phyloP scores from a whole-genome alignment of 75 land plant genomes.

The Cunninghamia lanceolata region DNA sequence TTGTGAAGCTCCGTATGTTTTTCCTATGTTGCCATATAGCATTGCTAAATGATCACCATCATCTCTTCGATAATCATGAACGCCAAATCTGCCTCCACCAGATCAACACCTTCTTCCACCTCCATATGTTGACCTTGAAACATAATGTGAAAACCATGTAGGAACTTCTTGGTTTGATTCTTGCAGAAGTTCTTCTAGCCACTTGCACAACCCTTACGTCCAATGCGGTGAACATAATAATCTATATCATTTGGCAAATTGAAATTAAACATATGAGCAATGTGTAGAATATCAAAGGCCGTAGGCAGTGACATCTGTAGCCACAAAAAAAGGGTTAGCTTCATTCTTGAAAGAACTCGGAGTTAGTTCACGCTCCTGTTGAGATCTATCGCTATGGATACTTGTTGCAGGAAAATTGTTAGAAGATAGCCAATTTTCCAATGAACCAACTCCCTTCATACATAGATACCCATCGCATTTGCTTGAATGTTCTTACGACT shows the following conservation, averaged over 20 bases:
- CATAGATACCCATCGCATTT: too few species aligned
- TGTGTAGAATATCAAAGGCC: conserved; percentile 92
- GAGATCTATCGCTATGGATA: too few species aligned
- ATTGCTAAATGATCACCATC: conserved; percentile 9
- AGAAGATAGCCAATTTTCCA: too few species aligned
- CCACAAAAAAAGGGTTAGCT: conserved; percentile 75
- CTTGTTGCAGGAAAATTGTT: too few species aligned
- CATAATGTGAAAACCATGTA: conserved; percentile 66
- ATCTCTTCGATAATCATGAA: conserved; percentile 70
- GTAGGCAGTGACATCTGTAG: conserved; percentile 91
- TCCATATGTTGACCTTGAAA: conserved; percentile 41
- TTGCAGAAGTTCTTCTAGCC: conserved; percentile 74
- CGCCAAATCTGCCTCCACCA: conserved; percentile 79
- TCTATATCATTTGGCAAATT: conserved; percentile 89
- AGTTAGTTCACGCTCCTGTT: conserved; percentile 85
- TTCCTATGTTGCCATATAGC: conserved; percentile 16
- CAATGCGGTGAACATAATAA: conserved; percentile 91
- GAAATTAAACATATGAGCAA: conserved; percentile 86
- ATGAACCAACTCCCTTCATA: too few species aligned
- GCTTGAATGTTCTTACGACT: too few species aligned
- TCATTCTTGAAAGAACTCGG: conserved; percentile 78
- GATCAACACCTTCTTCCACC: conserved; percentile 43
- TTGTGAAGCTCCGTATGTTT: too few species aligned
- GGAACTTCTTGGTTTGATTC: conserved; percentile 90
- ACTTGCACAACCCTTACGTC: conserved; percentile 90